Conservation (phyloP, 176 grass and related monocot species). For the Avena atlantica region DNA sequence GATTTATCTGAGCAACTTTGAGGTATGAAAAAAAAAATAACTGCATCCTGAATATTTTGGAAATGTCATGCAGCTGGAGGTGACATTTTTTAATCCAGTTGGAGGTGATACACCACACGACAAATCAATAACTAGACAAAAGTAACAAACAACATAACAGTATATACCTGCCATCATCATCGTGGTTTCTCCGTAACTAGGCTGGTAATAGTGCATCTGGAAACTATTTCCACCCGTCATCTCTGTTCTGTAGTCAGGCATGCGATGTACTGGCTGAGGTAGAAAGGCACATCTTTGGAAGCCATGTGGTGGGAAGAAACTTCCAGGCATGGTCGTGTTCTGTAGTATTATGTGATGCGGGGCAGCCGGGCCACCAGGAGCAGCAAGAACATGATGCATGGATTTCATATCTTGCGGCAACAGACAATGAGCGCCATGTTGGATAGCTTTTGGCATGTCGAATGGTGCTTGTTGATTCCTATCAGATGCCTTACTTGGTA, state of each 20-base stretch:
- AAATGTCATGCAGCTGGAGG: not conserved
- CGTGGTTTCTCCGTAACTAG: slow-evolving; percentile 42
- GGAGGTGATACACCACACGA: no score
- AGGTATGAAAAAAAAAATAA: not conserved
- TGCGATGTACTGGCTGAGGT: not conserved
- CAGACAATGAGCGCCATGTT: slow-evolving; percentile 33
- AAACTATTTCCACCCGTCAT: slow-evolving; percentile 46
- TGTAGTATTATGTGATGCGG: slow-evolving; percentile 45
- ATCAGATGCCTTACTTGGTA: not conserved
- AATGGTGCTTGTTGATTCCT: slow-evolving; percentile 6
- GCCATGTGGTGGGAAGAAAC: slow-evolving; percentile 35
- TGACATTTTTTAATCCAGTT: no score
- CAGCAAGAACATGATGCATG: slow-evolving; percentile 6
- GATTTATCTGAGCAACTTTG: not conserved
- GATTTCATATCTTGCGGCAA: slow-evolving; percentile 40
- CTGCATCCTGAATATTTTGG: not conserved
- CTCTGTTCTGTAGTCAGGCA: slow-evolving; percentile 46
- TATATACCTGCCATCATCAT: slow-evolving; percentile 51
- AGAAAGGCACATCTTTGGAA: slow-evolving; percentile 42
- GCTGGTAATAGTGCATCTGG: slow-evolving; percentile 46
- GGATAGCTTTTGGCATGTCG: slow-evolving; percentile 34
- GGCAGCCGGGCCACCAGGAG: slow-evolving; percentile 24
- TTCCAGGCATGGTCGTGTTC: slow-evolving; percentile 43
- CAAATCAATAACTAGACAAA: not conserved
- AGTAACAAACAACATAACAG: not conserved